These are phyloP conservation scores for Trichoderma pleuroti DNA, from an alignment of 2,329 filamentous ascomycete genomes.

Conservation along the genomic window DNA sequence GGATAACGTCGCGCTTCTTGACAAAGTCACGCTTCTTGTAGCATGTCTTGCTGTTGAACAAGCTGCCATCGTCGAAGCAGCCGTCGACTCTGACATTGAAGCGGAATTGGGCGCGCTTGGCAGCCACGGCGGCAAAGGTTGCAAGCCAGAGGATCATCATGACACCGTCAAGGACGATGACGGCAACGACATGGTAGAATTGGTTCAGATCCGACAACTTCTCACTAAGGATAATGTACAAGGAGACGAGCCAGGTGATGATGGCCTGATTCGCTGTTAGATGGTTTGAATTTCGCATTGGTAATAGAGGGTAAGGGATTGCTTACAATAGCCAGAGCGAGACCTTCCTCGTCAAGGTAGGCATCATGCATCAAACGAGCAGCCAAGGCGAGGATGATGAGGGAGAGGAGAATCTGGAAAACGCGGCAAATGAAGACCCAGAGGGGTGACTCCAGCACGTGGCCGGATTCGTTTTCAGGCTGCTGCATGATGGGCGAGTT, in stretches of 20 bases:
- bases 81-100: slow-evolving; percentile 30
- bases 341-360: slow-evolving; percentile 40
- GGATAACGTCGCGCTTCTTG: slow-evolving; percentile 33
- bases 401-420: slow-evolving; percentile 40
- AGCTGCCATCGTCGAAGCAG: slow-evolving; percentile 38
- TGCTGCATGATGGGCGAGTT: slow-evolving; percentile 23
- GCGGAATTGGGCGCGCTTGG: slow-evolving; percentile 36
- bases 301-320: neutral
- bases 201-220: slow-evolving; percentile 33
- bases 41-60: slow-evolving; percentile 39
- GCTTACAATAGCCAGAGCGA: slow-evolving; percentile 41
- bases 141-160: slow-evolving; percentile 48
- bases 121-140: slow-evolving; percentile 40
- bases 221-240: slow-evolving; percentile 43
- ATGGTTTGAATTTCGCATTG: slow-evolving; percentile 17
- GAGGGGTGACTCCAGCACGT: slow-evolving; percentile 40
- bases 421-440: slow-evolving; percentile 44
- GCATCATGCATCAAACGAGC: slow-evolving; percentile 40
- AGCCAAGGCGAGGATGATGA: slow-evolving; percentile 43
- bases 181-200: slow-evolving; percentile 44
- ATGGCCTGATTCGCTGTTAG: slow-evolving; percentile 32
- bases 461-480: slow-evolving; percentile 15
- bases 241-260: slow-evolving; percentile 42
- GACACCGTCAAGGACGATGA: slow-evolving; percentile 42
- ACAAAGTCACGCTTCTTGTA: slow-evolving; percentile 29